phyloP scores from a whole-genome alignment of 345 rosid genomes.

The Bretschneidera sinensis region DNA sequence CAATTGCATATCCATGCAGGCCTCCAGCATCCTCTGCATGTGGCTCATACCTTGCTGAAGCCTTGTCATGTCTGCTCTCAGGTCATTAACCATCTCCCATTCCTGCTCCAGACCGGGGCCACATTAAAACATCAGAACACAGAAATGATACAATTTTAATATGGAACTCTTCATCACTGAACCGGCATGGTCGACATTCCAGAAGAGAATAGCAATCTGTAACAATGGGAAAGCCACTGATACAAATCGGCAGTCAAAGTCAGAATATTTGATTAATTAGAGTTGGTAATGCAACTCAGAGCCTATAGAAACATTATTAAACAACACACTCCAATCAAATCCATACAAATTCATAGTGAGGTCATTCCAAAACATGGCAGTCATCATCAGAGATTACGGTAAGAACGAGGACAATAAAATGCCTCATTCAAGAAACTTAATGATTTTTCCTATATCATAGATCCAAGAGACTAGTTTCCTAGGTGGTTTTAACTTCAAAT shows the following conservation, averaged over 20 bases:
- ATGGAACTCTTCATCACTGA: too few relatives aligned
- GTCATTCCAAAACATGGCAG: too few relatives aligned
- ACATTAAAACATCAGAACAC: conserved; percentile 7
- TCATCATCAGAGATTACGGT: too few relatives aligned
- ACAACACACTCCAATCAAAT: too few relatives aligned
- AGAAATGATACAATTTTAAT: not conserved
- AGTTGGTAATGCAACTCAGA: too few relatives aligned
- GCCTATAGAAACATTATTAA: too few relatives aligned
- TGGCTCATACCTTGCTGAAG: conserved; percentile 98
- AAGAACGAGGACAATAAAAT: not conserved
- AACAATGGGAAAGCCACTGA: not conserved
- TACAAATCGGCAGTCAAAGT: not conserved
- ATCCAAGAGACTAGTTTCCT: conserved; percentile 1
- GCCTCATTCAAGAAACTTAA: too few relatives aligned
- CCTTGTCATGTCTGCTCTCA: conserved; percentile 89
- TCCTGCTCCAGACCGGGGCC: conserved; percentile 48
- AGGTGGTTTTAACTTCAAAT: conserved; percentile 6
- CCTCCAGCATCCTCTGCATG: conserved; percentile 98
- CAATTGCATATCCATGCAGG: conserved; percentile 99
- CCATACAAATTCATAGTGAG: too few relatives aligned
- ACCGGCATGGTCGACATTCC: conserved; percentile 1
- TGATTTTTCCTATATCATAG: not conserved
- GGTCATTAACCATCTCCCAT: conserved; percentile 92
- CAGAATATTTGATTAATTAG: too few relatives aligned
- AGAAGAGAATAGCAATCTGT: not conserved